Conservation (phyloP, 2,329 filamentous ascomycete species). For the Lachnellula hyalina region DNA sequence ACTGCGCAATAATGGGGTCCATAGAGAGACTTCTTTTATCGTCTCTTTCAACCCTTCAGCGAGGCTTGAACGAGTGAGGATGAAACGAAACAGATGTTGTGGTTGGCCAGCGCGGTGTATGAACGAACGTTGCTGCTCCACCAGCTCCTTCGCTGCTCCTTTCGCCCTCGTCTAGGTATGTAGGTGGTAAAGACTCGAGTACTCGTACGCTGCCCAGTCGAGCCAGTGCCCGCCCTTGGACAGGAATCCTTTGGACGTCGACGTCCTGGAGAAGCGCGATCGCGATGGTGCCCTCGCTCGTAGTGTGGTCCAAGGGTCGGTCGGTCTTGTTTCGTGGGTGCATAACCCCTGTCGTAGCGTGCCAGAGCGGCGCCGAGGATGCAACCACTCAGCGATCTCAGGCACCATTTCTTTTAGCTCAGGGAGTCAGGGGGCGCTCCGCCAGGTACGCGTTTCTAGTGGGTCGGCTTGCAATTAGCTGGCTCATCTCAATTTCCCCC, state of each 20-base stretch:
- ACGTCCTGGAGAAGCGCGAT: not conserved
- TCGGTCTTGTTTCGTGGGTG: slow-evolving; percentile 5
- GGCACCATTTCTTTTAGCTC: not conserved
- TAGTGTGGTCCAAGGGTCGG: not conserved
- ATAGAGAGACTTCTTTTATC: too few relatives aligned
- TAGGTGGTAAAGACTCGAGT: not conserved
- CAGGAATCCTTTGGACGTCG: too few relatives aligned
- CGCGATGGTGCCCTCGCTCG: not conserved
- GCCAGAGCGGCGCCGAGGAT: slow-evolving; percentile 1
- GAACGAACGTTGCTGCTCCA: not conserved
- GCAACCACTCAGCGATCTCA: slow-evolving; percentile 12
- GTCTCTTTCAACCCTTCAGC: too few relatives aligned
- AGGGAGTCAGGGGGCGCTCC: not conserved
- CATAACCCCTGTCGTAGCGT: slow-evolving; percentile 11
- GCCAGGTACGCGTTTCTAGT: slow-evolving; percentile 24
- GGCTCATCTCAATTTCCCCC: slow-evolving; percentile 27
- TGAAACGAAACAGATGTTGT: too few relatives aligned
- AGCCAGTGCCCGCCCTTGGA: too few relatives aligned
- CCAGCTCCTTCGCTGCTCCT: not conserved
- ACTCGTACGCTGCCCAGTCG: not conserved
- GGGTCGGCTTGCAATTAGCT: slow-evolving; percentile 14
- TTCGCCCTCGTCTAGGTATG: not conserved
- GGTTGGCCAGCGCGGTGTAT: too few relatives aligned
- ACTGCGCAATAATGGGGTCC: too few relatives aligned
- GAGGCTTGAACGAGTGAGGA: too few relatives aligned